Evolutionary conservation across 192 early-diverging fungal species (phyloP), one percentile per base, ranked within the genome.

Genomic region (Phlyctochytrium arcticum): DNA sequence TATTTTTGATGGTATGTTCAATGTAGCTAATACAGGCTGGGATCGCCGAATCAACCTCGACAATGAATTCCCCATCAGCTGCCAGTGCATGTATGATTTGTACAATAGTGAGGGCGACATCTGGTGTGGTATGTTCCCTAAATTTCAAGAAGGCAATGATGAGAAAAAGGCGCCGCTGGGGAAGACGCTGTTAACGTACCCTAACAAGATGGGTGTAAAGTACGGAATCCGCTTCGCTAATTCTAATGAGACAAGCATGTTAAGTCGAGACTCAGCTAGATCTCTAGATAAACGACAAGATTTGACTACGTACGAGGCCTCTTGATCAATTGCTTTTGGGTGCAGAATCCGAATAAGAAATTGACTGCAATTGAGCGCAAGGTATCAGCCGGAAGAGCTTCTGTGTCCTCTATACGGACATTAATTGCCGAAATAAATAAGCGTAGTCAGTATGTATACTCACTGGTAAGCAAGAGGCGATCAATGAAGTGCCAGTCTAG

Each of bases 401-500:
- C 35, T 1, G 48, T 64, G 7, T 12, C 30, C 49, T 50, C 49
- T 54, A 36, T 19, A 57, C 3, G 24, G 8, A 17, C 50, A 27
- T 53, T 17, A 5, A 15, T 4, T 21, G 17, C 19, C 30, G 5
- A 19, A 29, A 4, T 53, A 30, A 3, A 26, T 27, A 30, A 9
- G 4, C 4, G 29, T 53, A 53, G 0, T 29, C 4, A 19, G 24
- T 27, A 53, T 17, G 17, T 5, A 19, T n/a, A 54, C 61, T 21
- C 30, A 63, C 57, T 15, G 1, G 79, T 69, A 37, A 67, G 56
- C 50, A 83, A 54, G 6, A 83, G 58, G 4, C 81, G 60, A 48
- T 79, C 75, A 33, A 83, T 57, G 56, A 83, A 83, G 23, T 51
- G 68, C 59, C 80, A 83, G 53, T 80, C 71, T 75, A 83, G 81